Conservation (phyloP, 495 filamentous ascomycete genomes). For the Xylaria telfairii region DNA sequence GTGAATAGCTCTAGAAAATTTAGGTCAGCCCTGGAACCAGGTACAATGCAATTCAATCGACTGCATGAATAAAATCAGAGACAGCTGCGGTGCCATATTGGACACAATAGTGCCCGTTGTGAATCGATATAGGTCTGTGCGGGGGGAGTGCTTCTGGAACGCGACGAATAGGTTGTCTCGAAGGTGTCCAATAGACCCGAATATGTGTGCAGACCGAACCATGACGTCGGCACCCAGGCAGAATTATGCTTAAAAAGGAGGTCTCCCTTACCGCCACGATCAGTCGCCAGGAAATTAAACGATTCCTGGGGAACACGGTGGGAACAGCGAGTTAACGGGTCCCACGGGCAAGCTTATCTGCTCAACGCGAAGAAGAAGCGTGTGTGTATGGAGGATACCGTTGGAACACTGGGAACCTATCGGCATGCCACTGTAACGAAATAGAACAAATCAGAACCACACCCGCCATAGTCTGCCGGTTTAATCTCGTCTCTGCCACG, state of each 20-base stretch:
- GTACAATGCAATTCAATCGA: conserved; percentile 31
- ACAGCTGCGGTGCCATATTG: conserved; percentile 38
- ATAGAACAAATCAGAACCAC: conserved; percentile 38
- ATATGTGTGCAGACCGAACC: neutral
- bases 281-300: conserved; percentile 58
- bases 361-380: conserved; percentile 48
- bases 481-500: conserved; percentile 25
- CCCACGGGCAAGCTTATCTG: conserved; percentile 61
- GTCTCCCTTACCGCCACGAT: conserved; percentile 73
- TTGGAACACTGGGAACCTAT: conserved; percentile 48
- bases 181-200: conserved; percentile 39
- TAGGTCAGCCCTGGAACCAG: conserved; percentile 39
- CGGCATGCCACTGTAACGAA: conserved; percentile 55
- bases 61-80: conserved; percentile 35
- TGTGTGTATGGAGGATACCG: conserved; percentile 64
- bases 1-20: conserved; percentile 38
- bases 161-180: conserved; percentile 36
- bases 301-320: conserved; percentile 57
- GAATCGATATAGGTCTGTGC: conserved; percentile 38
- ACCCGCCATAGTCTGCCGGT: conserved; percentile 15
- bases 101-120: conserved; percentile 36
- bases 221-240: conserved; percentile 18
- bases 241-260: conserved; percentile 34
- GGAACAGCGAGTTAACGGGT: conserved; percentile 76
- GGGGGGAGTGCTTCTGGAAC: conserved; percentile 37